Evolutionary conservation across 495 filamentous ascomycete genomes (phyloP).

Genomic region (Aspergillus sclerotiicarbonarius): DNA sequence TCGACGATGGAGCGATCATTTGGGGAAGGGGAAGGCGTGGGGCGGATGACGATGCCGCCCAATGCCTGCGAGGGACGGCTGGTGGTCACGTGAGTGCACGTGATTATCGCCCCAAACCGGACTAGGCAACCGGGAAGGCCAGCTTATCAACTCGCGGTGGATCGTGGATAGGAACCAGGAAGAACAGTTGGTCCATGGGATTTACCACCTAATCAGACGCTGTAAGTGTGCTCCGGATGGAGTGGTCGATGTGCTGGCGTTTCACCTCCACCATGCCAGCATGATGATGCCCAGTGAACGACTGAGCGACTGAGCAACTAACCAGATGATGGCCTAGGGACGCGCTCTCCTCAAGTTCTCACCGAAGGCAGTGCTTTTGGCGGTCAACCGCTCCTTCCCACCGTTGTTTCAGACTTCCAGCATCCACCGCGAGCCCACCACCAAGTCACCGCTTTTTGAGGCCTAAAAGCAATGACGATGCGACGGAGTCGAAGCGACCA

Average conservation of each 20-base stretch:
- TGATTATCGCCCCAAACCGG: background rate
- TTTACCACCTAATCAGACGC: background rate
- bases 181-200: slow-evolving; percentile 1
- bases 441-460: slow-evolving; percentile 10
- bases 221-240: background rate
- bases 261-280: background rate
- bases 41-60: background rate
- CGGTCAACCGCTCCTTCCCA: background rate
- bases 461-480: background rate
- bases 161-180: background rate
- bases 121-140: background rate
- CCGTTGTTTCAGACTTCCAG: slow-evolving; percentile 5
- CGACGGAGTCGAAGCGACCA: background rate
- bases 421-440: slow-evolving; percentile 6
- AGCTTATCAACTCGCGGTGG: background rate
- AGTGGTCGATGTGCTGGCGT: background rate
- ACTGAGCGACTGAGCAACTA: background rate
- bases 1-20: slow-evolving; percentile 15
- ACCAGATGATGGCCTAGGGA: background rate
- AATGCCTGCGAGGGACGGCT: background rate
- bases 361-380: background rate
- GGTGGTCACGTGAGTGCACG: slow-evolving; percentile 9
- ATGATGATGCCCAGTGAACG: background rate
- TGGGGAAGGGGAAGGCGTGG: background rate
- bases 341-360: background rate